Evolutionary conservation across 1,284 basidiomycete genomes (phyloP).

Genomic region (Apiotrichum laibachii): DNA sequence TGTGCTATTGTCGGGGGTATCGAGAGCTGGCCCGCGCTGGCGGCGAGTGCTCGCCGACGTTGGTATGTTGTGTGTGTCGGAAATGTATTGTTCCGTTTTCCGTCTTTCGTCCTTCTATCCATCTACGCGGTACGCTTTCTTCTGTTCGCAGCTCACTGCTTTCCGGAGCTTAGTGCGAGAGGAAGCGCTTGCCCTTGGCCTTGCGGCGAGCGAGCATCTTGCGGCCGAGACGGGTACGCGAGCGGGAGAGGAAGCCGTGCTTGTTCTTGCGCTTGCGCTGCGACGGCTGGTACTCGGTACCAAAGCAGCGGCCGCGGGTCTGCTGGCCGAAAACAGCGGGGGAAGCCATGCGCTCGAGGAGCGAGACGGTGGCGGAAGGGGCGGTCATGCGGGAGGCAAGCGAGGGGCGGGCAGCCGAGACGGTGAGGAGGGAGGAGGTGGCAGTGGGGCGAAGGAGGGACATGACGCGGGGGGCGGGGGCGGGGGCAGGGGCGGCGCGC

Average conservation of each 20-base stretch:
- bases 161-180: constrained; percentile 59
- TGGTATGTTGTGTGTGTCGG: background rate
- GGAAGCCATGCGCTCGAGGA: constrained; percentile 15
- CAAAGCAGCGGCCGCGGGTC: constrained; percentile 50
- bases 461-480: constrained; percentile 8
- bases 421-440: constrained; percentile 5
- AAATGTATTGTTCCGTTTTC: no score
- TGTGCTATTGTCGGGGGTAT: background rate
- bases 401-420: constrained; percentile 7
- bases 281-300: constrained; percentile 81
- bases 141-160: no score
- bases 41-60: no score
- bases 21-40: background rate
- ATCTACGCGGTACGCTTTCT: no score
- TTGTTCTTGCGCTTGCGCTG: constrained; percentile 83
- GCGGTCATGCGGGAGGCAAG: constrained; percentile 9
- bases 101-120: no score
- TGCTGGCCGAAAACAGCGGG: constrained; percentile 18
- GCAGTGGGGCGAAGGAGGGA: constrained; percentile 3
- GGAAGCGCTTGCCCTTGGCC: constrained; percentile 61
- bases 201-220: constrained; percentile 61
- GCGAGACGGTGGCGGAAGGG: constrained; percentile 6
- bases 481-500: background rate
- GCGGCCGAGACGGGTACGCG: constrained; percentile 34
- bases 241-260: constrained; percentile 77